phyloP scores from a whole-genome alignment of 106 monocot species.

The Dendrobium chrysotoxum region DNA sequence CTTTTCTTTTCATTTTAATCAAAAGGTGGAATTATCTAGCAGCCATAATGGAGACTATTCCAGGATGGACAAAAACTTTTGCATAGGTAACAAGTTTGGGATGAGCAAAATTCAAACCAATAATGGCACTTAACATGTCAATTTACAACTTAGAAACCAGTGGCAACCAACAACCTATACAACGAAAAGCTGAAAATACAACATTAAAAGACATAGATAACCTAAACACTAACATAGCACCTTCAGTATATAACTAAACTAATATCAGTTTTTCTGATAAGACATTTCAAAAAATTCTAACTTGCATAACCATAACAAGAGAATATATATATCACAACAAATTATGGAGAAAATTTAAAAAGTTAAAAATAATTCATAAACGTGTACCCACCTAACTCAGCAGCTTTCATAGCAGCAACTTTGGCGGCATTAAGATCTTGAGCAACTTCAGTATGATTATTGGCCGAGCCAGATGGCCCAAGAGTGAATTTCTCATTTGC shows the following conservation, averaged over 20 bases:
- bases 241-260: background rate
- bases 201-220: background rate
- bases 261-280: background rate
- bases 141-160: background rate
- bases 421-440: conserved; percentile 71
- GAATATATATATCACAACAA: background rate
- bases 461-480: conserved; percentile 14
- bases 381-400: conserved; percentile 60
- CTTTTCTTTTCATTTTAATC: background rate
- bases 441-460: conserved; percentile 25
- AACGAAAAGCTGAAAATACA: background rate
- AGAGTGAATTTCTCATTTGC: conserved; percentile 18
- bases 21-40: background rate
- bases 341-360: background rate
- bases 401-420: conserved; percentile 92
- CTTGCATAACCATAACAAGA: background rate
- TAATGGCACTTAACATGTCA: background rate
- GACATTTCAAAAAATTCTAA: background rate
- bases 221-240: background rate
- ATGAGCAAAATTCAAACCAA: background rate
- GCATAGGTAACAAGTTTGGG: background rate
- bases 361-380: background rate
- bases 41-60: background rate
- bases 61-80: background rate
- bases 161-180: background rate